phyloP scores from a whole-genome alignment of 495 filamentous ascomycete species.

The Aspergillus kassunensis region DNA sequence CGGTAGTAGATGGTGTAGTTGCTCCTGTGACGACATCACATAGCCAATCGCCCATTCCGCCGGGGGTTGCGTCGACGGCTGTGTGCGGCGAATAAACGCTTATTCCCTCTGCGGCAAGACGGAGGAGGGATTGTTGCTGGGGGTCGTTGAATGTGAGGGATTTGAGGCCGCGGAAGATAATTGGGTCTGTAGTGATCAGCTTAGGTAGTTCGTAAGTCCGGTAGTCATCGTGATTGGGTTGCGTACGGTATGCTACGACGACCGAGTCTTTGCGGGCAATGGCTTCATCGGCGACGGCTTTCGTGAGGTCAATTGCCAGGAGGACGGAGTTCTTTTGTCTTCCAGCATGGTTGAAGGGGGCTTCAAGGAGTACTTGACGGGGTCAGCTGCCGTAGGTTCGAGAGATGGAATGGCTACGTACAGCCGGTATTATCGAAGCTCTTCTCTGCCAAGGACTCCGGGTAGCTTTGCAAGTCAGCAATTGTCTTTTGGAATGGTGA shows the following conservation, averaged over 20 bases:
- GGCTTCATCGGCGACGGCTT: slow-evolving; percentile 86
- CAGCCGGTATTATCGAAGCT: slow-evolving; percentile 91
- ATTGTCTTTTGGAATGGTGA: background rate
- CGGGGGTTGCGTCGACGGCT: slow-evolving; percentile 82
- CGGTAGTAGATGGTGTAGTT: slow-evolving; percentile 21
- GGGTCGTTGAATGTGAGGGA: slow-evolving; percentile 76
- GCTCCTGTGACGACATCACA: slow-evolving; percentile 73
- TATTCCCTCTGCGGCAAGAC: slow-evolving; percentile 81
- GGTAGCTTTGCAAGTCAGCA: slow-evolving; percentile 57
- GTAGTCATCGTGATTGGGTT: too few relatives aligned
- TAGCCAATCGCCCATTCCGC: slow-evolving; percentile 92
- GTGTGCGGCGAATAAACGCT: slow-evolving; percentile 96
- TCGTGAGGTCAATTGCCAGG: slow-evolving; percentile 87
- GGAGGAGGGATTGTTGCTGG: slow-evolving; percentile 80
- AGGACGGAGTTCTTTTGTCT: slow-evolving; percentile 71
- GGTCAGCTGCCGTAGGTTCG: slow-evolving; percentile 2
- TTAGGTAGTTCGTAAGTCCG: too few relatives aligned
- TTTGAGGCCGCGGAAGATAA: slow-evolving; percentile 92
- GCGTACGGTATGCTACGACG: slow-evolving; percentile 83
- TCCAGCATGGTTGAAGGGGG: slow-evolving; percentile 57
- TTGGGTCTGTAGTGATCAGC: too few relatives aligned
- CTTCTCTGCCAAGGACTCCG: slow-evolving; percentile 80
- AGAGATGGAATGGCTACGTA: slow-evolving; percentile 35
- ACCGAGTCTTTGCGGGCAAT: slow-evolving; percentile 70
- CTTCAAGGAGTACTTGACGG: slow-evolving; percentile 66